These are phyloP conservation scores for Prosopis cineraria DNA, from an alignment of 306 rosid species.

Conservation along the genomic window DNA sequence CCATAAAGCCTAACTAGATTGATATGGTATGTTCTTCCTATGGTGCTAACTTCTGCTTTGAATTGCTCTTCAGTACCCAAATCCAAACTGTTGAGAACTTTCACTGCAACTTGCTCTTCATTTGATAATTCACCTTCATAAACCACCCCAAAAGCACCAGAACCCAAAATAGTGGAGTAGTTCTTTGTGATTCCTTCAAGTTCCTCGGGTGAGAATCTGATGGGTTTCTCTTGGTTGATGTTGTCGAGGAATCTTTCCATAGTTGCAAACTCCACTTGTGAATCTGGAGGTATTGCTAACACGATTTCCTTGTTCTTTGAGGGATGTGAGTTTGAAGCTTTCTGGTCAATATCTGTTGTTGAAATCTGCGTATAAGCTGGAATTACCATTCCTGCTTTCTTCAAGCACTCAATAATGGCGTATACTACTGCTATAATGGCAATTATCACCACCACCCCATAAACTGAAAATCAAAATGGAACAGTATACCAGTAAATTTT, in stretches of 20 bases:
- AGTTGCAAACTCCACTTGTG: slow-evolving; percentile 47
- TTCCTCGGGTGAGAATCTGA: slow-evolving; percentile 43
- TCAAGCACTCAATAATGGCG: slow-evolving; percentile 57
- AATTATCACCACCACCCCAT: slow-evolving; percentile 30
- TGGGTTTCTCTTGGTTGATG: slow-evolving; percentile 48
- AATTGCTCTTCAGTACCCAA: slow-evolving; percentile 47
- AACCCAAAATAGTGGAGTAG: slow-evolving; percentile 45
- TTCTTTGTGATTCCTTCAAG: slow-evolving; percentile 37
- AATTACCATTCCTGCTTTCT: slow-evolving; percentile 50
- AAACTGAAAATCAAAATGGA: slow-evolving; percentile 43
- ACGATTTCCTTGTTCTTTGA: slow-evolving; percentile 24
- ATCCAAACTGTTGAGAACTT: slow-evolving; percentile 42
- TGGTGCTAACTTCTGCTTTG: slow-evolving; percentile 55
- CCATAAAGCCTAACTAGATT: slow-evolving; percentile 52
- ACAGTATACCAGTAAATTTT: background rate
- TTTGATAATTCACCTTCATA: slow-evolving; percentile 43
- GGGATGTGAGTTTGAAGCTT: slow-evolving; percentile 21
- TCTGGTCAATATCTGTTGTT: slow-evolving; percentile 25
- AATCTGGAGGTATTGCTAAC: slow-evolving; percentile 32
- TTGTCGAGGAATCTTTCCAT: slow-evolving; percentile 52
- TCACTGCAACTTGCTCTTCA: slow-evolving; percentile 49
- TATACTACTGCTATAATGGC: slow-evolving; percentile 47
- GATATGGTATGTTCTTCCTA: slow-evolving; percentile 54
- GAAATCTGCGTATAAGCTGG: slow-evolving; percentile 44
- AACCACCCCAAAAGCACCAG: slow-evolving; percentile 50